A percentile compares a stretch with the other conserved stretches of the same genome.
phyloP scores from a whole-genome alignment of 208 protist species.

The Leishmania martiniquensis region DNA sequence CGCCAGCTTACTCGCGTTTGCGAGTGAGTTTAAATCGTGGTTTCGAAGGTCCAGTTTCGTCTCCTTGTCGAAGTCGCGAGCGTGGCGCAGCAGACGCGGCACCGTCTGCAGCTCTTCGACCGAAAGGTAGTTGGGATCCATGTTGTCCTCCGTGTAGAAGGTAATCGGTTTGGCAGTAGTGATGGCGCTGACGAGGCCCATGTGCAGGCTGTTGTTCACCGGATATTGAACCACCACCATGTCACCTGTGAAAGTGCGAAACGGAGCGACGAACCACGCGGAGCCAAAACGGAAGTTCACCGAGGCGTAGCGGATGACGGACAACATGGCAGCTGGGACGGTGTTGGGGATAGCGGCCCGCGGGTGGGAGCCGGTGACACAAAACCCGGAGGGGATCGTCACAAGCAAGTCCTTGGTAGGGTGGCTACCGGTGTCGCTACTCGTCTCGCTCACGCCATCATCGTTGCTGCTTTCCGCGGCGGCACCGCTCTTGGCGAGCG shows the following conservation, averaged over 20 bases:
- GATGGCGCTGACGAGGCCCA: slow-evolving; percentile 78
- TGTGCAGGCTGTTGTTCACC: slow-evolving; percentile 59
- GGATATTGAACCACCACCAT: slow-evolving; percentile 89
- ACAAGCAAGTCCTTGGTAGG: slow-evolving; percentile 4
- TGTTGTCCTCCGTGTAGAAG: slow-evolving; percentile 68
- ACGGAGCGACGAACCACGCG: slow-evolving; percentile 87
- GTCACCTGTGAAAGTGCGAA: slow-evolving; percentile 71
- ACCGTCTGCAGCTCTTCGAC: slow-evolving; percentile 53
- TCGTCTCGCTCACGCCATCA: slow-evolving; percentile 53
- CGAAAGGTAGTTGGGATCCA: slow-evolving; percentile 64
- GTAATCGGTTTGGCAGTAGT: slow-evolving; percentile 73
- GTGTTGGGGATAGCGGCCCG: slow-evolving; percentile 3
- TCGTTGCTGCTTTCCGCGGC: slow-evolving; percentile 33
- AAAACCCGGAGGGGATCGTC: slow-evolving; percentile 6
- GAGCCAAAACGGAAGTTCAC: slow-evolving; percentile 90
- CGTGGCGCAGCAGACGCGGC: slow-evolving; percentile 81
- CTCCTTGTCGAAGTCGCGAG: slow-evolving; percentile 76
- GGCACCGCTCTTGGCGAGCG: neutral
- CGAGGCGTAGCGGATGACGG: slow-evolving; percentile 72
- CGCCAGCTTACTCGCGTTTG: slow-evolving; percentile 57
- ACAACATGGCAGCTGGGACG: slow-evolving; percentile 2
- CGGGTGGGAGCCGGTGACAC: slow-evolving; percentile 19
- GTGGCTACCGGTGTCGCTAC: slow-evolving; percentile 36
- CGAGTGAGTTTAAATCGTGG: slow-evolving; percentile 68
- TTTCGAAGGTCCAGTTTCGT: slow-evolving; percentile 71